Percentiles rank a stretch among this genome's conserved stretches.
Evolutionary conservation across 768 basidiomycete species (phyloP).

Genomic region (Phlebiopsis gigantea): DNA sequence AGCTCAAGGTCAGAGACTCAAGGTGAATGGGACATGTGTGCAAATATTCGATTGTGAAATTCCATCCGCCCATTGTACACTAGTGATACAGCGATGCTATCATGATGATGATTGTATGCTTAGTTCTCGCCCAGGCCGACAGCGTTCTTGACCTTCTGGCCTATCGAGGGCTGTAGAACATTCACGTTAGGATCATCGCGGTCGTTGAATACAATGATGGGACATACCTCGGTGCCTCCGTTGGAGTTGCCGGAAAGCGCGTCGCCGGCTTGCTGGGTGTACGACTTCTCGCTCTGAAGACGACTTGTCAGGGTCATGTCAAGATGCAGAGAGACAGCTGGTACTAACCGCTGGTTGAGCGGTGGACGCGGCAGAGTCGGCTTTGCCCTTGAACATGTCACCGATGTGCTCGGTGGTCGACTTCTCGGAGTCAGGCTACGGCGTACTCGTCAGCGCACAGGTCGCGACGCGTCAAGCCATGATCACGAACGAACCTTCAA

Average conservation of each 20-base stretch:
- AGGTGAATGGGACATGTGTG: no score
- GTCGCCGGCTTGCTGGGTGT: slow-evolving; percentile 30
- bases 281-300: slow-evolving; percentile 30
- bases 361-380: slow-evolving; percentile 26
- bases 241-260: slow-evolving; percentile 28
- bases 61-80: background rate
- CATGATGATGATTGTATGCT: no score
- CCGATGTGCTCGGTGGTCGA: slow-evolving; percentile 32
- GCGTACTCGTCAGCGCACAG: background rate
- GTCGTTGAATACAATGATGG: no score
- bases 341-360: slow-evolving; percentile 23
- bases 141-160: slow-evolving; percentile 31
- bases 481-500: slow-evolving; percentile 25
- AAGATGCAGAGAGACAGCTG: background rate
- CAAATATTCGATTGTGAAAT: no score
- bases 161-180: slow-evolving; percentile 21
- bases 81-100: slow-evolving; percentile 2
- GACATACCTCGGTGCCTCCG: slow-evolving; percentile 19
- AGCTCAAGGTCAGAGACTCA: no score
- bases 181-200: background rate
- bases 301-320: background rate
- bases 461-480: background rate
- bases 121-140: slow-evolving; percentile 27
- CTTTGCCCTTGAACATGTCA: slow-evolving; percentile 30
- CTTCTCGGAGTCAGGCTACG: slow-evolving; percentile 33